Evolutionary conservation across 2,329 filamentous ascomycete genomes (phyloP).

Genomic region (Ascochyta koolunga): DNA sequence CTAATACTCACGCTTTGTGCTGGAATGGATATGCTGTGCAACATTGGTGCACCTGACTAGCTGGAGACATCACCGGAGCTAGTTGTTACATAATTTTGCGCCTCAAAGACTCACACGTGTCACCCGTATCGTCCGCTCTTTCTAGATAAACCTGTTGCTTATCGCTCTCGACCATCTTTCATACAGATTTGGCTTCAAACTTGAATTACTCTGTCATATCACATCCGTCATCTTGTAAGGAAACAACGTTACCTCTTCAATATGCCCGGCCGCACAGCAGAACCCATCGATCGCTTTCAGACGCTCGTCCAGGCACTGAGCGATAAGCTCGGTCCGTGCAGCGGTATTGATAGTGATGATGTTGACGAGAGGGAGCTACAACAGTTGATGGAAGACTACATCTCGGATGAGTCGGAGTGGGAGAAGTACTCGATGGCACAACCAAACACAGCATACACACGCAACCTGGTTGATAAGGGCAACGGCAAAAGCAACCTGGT

Average conservation of each 20-base stretch:
- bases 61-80: slow-evolving; percentile 25
- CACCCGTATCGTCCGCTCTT: slow-evolving; percentile 13
- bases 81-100: slow-evolving; percentile 39
- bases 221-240: not conserved
- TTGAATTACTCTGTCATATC: no score
- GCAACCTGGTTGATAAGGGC: slow-evolving; percentile 88
- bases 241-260: slow-evolving; percentile 6
- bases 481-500: slow-evolving; percentile 82
- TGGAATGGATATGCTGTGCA: slow-evolving; percentile 12
- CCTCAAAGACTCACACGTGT: slow-evolving; percentile 16
- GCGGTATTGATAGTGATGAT: slow-evolving; percentile 80
- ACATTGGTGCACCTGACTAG: slow-evolving; percentile 27
- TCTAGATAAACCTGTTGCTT: slow-evolving; percentile 19
- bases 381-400: slow-evolving; percentile 75
- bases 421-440: slow-evolving; percentile 76
- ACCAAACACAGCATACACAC: slow-evolving; percentile 73
- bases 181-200: not conserved
- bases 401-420: slow-evolving; percentile 74
- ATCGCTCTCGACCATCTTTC: slow-evolving; percentile 10
- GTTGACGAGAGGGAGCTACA: slow-evolving; percentile 76
- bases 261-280: slow-evolving; percentile 31
- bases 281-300: slow-evolving; percentile 60
- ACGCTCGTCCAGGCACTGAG: slow-evolving; percentile 76
- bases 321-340: slow-evolving; percentile 75
- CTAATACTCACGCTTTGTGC: slow-evolving; percentile 12